Percentiles rank a stretch among this genome's conserved stretches.
phyloP scores from a whole-genome alignment of 805 yeast species.

The Saccharomyces paradoxus region DNA sequence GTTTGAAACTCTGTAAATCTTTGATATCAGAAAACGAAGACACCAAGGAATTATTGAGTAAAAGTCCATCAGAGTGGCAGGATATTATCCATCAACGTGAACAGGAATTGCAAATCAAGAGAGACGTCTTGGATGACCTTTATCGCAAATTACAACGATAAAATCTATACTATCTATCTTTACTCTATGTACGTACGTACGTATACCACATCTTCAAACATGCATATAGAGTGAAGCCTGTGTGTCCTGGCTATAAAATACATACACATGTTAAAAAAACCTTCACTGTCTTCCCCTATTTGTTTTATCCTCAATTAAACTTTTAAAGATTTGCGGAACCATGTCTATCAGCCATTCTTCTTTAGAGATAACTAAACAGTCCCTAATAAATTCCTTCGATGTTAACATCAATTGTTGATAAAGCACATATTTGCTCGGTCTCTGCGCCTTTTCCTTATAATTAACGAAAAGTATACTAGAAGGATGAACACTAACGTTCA shows the following conservation, averaged over 20 bases:
- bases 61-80: constrained; percentile 26
- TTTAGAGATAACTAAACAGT: constrained; percentile 60
- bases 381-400: constrained; percentile 80
- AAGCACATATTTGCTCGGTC: constrained; percentile 65
- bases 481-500: constrained; percentile 79
- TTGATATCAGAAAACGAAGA: constrained; percentile 26
- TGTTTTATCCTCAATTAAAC: background rate
- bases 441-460: constrained; percentile 37
- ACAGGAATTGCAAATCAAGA: constrained; percentile 21
- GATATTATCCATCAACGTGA: constrained; percentile 15
- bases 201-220: background rate
- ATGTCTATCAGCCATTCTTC: constrained; percentile 66
- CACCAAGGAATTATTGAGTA: constrained; percentile 18
- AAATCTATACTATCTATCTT: background rate
- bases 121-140: constrained; percentile 11
- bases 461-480: constrained; percentile 55
- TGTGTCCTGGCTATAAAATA: background rate
- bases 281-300: background rate
- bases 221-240: background rate
- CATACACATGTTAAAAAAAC: background rate
- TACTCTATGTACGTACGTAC: background rate
- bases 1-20: constrained; percentile 25
- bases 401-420: constrained; percentile 83
- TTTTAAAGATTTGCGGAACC: constrained; percentile 52
- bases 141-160: constrained; percentile 4